A percentile compares a stretch with the other conserved stretches of the same genome.
These are phyloP conservation scores for Staphylotrichum longicolle DNA, from an alignment of 495 filamentous ascomycete species.

Conservation along the genomic window DNA sequence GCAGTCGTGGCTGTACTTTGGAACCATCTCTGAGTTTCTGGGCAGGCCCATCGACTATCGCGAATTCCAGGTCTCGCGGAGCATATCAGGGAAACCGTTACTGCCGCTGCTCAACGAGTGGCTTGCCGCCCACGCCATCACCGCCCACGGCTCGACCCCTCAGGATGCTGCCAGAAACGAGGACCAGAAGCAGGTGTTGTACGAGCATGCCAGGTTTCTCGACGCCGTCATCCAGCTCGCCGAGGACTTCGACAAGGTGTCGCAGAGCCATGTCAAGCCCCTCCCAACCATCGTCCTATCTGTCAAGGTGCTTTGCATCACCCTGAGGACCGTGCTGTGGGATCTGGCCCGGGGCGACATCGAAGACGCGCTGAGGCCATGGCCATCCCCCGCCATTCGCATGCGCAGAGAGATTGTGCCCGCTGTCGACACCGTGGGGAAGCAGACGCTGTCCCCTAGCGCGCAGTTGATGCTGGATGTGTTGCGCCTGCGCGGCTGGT, in stretches of 20 bases:
- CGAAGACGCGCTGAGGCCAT: slow-evolving; percentile 15
- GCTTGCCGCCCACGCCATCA: slow-evolving; percentile 17
- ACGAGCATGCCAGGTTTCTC: slow-evolving; percentile 24
- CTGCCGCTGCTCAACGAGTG: slow-evolving; percentile 24
- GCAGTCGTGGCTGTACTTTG: slow-evolving; percentile 33
- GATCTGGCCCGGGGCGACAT: slow-evolving; percentile 22
- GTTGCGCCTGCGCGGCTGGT: slow-evolving; percentile 26
- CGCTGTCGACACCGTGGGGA: slow-evolving; percentile 10
- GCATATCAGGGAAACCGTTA: slow-evolving; percentile 23
- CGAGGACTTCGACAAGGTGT: slow-evolving; percentile 30
- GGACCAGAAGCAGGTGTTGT: slow-evolving; percentile 16
- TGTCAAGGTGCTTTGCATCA: slow-evolving; percentile 27
- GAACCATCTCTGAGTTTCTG: slow-evolving; percentile 29
- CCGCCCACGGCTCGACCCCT: background rate
- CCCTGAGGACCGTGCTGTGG: slow-evolving; percentile 22
- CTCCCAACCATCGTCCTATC: slow-evolving; percentile 28
- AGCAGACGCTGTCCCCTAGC: slow-evolving; percentile 20
- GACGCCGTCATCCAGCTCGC: slow-evolving; percentile 24
- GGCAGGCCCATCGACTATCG: slow-evolving; percentile 27
- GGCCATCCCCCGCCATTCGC: slow-evolving; percentile 18
- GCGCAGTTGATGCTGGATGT: slow-evolving; percentile 27
- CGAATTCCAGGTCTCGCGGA: slow-evolving; percentile 21
- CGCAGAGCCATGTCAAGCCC: slow-evolving; percentile 26
- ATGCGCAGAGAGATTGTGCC: slow-evolving; percentile 18
- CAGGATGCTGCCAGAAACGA: slow-evolving; percentile 6